Percentiles rank a stretch among this genome's conserved stretches.
These are phyloP conservation scores for Heritiera fomes DNA, from an alignment of 345 rosid genomes.

Conservation along the genomic window DNA sequence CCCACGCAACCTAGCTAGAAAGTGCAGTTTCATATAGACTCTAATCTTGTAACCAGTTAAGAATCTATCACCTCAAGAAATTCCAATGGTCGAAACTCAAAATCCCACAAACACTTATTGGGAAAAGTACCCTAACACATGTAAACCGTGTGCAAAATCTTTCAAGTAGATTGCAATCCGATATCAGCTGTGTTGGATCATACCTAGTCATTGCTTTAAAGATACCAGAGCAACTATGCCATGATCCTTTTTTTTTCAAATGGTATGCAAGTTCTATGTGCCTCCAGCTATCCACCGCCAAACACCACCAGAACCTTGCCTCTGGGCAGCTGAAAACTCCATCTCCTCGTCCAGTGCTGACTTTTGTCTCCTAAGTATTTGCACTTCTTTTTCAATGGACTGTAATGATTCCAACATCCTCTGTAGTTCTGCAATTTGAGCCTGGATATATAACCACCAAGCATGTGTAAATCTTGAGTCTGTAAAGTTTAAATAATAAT, in stretches of 20 bases:
- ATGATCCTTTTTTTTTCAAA: constrained; percentile 14
- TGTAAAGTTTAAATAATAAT: no score
- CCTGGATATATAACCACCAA: constrained; percentile 42
- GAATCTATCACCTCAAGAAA: neutral
- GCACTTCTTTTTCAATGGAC: constrained; percentile 78
- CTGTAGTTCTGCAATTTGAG: constrained; percentile 84
- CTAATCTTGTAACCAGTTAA: neutral
- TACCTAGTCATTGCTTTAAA: neutral
- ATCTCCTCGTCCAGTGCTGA: constrained; percentile 61
- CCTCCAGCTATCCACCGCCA: constrained; percentile 75
- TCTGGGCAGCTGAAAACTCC: constrained; percentile 52
- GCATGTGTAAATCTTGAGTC: neutral
- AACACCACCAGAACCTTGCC: constrained; percentile 80
- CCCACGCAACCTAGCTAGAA: neutral
- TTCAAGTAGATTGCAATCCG: constrained; percentile 2
- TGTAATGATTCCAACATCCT: constrained; percentile 75
- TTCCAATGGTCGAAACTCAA: neutral
- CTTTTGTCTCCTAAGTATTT: constrained; percentile 77
- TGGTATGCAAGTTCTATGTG: constrained; percentile 23
- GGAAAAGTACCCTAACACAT: neutral
- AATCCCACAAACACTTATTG: constrained; percentile 1
- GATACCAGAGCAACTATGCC: neutral
- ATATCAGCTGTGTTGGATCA: neutral
- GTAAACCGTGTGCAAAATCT: neutral
- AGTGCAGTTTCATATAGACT: neutral